Base-by-base conservation (phyloP, 2,329 filamentous ascomycete genomes). In the Phaeosphaeriaceae sp. region DNA sequence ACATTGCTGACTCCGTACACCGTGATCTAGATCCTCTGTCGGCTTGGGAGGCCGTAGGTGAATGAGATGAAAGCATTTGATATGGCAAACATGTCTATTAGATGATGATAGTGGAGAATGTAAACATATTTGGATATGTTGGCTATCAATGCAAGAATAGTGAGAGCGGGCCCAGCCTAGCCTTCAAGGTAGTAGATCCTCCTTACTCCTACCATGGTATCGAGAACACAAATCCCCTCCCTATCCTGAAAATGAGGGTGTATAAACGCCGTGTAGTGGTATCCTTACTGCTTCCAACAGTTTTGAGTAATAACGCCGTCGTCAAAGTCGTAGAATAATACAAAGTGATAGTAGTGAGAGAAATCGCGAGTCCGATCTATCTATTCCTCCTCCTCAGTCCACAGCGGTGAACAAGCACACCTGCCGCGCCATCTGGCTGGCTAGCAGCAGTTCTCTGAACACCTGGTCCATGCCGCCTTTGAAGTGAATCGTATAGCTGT, bases 21-120 rank as follows among this genome's bases (percentile, higher is more conserved):
- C n/a, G n/a, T n/a, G n/a, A n/a, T n/a, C n/a, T n/a, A 15, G 79
- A 81, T 72, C 77, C 77, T 13, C 62, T 80, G 56, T 79, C 76
- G 60, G 79, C 79, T 32, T 81, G 78, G 79, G 70, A 73, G 24
- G 79, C 78, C 56, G 77, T 74, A 61, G 71, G 64, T 15, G 70
- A 64, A 53, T 67, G 44, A 61, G 21, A 4, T 1, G 4, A 23
- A 4, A 6, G 11, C 15, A 24, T 24, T 10, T 4, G 40, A 19
- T 7, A 5, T 13, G 49, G 17, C n/a, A 24, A 49, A 22, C 6
- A 44, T 19, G 5, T 52, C 26, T 40, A n/a, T 17, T 28, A 28
- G 5, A 28, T 28, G 26, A 28, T 28, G 26, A 28, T 28, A 28
- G 8, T 40, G 35, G n/a, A n/a, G 15, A 40, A 49, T 22, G 22